Base-by-base conservation (phyloP, 2,329 filamentous ascomycete genomes). In the Drechslera avenae region DNA sequence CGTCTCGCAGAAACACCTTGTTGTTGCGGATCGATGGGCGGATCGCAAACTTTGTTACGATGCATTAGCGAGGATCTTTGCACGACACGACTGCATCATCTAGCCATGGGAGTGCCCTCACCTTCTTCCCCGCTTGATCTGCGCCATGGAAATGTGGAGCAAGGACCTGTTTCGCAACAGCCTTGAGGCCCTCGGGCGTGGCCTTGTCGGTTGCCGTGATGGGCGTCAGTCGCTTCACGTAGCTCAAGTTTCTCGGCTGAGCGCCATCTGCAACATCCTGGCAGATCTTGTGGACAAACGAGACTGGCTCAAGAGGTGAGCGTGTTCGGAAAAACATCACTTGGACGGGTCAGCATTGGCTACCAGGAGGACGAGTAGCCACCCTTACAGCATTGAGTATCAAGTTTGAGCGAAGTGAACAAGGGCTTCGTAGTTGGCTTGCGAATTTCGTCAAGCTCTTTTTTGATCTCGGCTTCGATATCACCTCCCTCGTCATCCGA, bases 21-120 rank as follows among this genome's bases (percentile, higher is more conserved):
- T 92, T 86, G 64, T 89, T 90, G 47, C 90, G 85, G 54, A 90
- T 84, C 12, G 84, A 88, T n/a, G 87, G 84, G 36, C 90, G 85
- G 60, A 95, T 92, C n/a, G 89, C 90, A 73, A 91, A 94, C 89
- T 93, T 54, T 21, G 7, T 34, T 21, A 44, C 46, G 19, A 41
- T 31, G 28, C 23, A 35, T 71, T 59, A 71, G 66, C 51, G 40
- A 54, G 28, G 39, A 45, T 45, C 48, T 40, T 47, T 43, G 46
- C 43, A 53, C 36, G 46, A 36, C 42, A 10, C 49, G 31, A 41
- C 32, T 41, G 48, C 44, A 42, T 52, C 32, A 49, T 48, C 46
- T 53, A 39, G 50, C 42, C 39, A 32, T 33, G 54, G 26, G 19
- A 50, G 18, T 23, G 46, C 46, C 65, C 75, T 66, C 60, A 83